Percentiles rank a stretch among this genome's conserved stretches.
phyloP scores from a whole-genome alignment of 2,329 filamentous ascomycete genomes.

The Gremmenia infestans region DNA sequence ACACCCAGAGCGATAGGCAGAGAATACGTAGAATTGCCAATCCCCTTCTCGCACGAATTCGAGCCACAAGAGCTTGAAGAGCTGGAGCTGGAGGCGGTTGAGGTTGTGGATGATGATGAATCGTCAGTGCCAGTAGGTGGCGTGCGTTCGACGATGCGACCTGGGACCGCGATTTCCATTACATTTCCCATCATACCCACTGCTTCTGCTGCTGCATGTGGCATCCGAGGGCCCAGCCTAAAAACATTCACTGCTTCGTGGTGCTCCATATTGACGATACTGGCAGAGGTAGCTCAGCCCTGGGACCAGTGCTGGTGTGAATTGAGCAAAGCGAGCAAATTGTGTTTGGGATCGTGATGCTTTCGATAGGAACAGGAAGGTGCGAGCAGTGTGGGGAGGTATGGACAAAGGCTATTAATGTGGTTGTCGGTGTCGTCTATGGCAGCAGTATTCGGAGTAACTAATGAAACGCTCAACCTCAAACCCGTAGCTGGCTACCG shows the following conservation, averaged over 20 bases:
- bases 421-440: conserved; percentile 1
- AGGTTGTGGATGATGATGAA: conserved; percentile 11
- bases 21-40: conserved; percentile 49
- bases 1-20: conserved; percentile 65
- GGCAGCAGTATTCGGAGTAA: conserved; percentile 13
- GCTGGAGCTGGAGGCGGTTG: conserved; percentile 17
- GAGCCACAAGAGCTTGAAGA: conserved; percentile 31
- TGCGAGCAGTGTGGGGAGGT: conserved; percentile 14
- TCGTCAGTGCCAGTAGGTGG: not conserved
- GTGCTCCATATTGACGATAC: conserved; percentile 18
- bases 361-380: conserved; percentile 17
- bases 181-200: conserved; percentile 22
- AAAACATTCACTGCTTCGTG: conserved; percentile 21
- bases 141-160: conserved; percentile 21
- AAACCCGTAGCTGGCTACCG: conserved; percentile 7
- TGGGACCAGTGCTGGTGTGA: conserved; percentile 1
- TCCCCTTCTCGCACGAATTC: conserved; percentile 56
- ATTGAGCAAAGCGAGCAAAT: not conserved
- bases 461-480: conserved; percentile 22
- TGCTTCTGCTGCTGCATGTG: conserved; percentile 13
- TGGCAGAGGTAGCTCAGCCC: conserved; percentile 9
- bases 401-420: conserved; percentile 4
- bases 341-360: not conserved
- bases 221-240: conserved; percentile 25
- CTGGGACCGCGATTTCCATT: conserved; percentile 23